Evolutionary conservation across 768 basidiomycete genomes (phyloP), one percentile per base, ranked within the genome.

Genomic region (Lactarius evosmus): DNA sequence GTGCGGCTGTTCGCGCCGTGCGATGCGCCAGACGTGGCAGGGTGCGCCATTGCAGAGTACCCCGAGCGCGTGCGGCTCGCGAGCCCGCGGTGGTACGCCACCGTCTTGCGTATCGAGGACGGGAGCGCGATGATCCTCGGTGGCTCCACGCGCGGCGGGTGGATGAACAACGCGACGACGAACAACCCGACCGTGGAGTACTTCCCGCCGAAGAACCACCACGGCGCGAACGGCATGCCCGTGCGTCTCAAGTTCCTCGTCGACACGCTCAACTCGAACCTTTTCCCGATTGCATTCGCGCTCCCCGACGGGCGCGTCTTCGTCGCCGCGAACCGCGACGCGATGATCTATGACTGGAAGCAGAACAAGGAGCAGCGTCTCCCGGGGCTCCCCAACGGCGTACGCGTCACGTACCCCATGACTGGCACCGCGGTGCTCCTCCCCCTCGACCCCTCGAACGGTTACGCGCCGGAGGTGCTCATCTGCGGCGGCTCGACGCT

Each of bases 111-210:
- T 50, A 78, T 92, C 63, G 73, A 77, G 6, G 91, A 91, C 66
- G 91, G 91, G n/a, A 89, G 89, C 68, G 87, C 83, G 0, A 88
- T 91, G 83, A 88, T 93, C 51, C 80, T 93, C 49, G 91, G 91
- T 1, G 91, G 91, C 17, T 88, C 90, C 8, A 85, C 80, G 68
- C 88, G 85, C 72, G 91, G 91, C 8, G 91, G 90, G 11, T 93
- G 90, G 89, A 91, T 91, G 66, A 92, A 92, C 72, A 93, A 92
- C 61, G 81, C 78, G 29, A 89, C 89, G 3, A 82, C 83, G 63
- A 89, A 91, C 76, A 92, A 92, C 70, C 90, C 91, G 3, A 91
- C 89, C 0, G 74, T 89, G 66, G 89, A 92, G 73, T 94, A 83
- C 75, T 95, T 81, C 72, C 93, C 93, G 33, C 87, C 92, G 1